Base-by-base conservation (phyloP, 2,329 filamentous ascomycete genomes). In the Magnaporthales sp. region DNA sequence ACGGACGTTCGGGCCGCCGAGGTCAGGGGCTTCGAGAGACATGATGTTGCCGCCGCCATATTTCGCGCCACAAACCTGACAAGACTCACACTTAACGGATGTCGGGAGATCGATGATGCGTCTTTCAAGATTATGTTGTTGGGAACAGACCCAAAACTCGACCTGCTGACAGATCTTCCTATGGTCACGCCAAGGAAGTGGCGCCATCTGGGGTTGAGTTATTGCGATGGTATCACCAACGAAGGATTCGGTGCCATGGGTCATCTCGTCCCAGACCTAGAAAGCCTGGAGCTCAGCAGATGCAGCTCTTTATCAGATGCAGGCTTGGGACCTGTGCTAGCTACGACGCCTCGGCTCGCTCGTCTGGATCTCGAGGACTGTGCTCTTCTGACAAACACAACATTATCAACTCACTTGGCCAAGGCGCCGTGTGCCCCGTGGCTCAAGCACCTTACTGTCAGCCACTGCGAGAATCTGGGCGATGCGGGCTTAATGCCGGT, bases 281-380 rank as follows among this genome's bases (percentile, higher is more conserved):
- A 97, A 78, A 92, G 91, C 0, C 83, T 99, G 2, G 91, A 94
- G 70, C 83, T 98, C 1, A 92, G 89, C 6, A 91, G 92, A 68
- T 93, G 93, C 73, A 82, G 82, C n/a, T 80, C 84, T 13, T 77
- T 98, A 64, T 91, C 88, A 0, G 92, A 97, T 72, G 83, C 83
- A 0, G 88, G 90, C 0, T 81, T 99, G 26, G 85, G 86, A 62
- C 84, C 87, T 1, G 82, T 98, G 24, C 79, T 98, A 2, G 88
- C 87, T 5, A 91, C 91, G 0, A 86, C 91, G 0, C 91, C 92
- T 1, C 83, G 85, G 5, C 84, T 99, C 22, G 93, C 91, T 0
- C 92, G 96, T 74, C 82, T 99, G 58, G 95, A 98, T 71, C 80
- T 98, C 2, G 95, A 99, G 77, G 93, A 97, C 71, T 82, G 97